phyloP scores from a whole-genome alignment of 139 green algal species.

The Medakamo hakoo region DNA sequence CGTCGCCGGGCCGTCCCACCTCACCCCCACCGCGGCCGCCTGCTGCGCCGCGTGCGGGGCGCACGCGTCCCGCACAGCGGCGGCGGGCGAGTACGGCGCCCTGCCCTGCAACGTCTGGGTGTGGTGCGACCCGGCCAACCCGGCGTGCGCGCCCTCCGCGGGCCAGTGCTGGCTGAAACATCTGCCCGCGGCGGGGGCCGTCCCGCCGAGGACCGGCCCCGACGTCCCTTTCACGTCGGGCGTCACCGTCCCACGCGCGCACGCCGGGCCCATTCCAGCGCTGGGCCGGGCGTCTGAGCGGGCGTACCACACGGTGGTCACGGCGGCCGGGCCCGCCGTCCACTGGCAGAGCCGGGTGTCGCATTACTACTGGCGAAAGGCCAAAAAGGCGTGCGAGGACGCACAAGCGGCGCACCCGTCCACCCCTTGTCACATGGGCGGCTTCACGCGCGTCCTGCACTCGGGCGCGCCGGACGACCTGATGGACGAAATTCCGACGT shows the following conservation, averaged over 20 bases:
- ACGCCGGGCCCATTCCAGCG: neutral
- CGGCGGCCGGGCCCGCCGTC: conserved; percentile 48
- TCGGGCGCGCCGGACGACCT: conserved; percentile 70
- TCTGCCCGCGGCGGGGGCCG: conserved; percentile 41
- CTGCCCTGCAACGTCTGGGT: conserved; percentile 58
- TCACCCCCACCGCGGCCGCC: conserved; percentile 16
- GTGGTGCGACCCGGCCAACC: conserved; percentile 42
- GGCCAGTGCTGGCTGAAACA: conserved; percentile 80
- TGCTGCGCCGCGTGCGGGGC: conserved; percentile 43
- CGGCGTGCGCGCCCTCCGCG: conserved; percentile 35
- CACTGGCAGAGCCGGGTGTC: conserved; percentile 53
- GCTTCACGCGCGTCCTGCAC: conserved; percentile 91
- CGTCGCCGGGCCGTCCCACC: conserved; percentile 36
- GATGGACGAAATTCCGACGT: conserved; percentile 91
- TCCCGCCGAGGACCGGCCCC: conserved; percentile 31
- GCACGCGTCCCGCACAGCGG: conserved; percentile 17
- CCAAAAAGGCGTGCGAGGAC: conserved; percentile 54
- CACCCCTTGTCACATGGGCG: conserved; percentile 56
- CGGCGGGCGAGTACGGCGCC: conserved; percentile 14
- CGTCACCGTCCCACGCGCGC: conserved; percentile 15
- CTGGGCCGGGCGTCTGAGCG: conserved; percentile 15
- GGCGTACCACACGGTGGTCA: conserved; percentile 60
- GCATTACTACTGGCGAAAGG: conserved; percentile 41
- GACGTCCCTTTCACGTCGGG: conserved; percentile 59
- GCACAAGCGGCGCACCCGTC: conserved; percentile 6